Percentiles rank a stretch among this genome's conserved stretches.
phyloP scores from a whole-genome alignment of 257 asterid species.

The Salvia hispanica region DNA sequence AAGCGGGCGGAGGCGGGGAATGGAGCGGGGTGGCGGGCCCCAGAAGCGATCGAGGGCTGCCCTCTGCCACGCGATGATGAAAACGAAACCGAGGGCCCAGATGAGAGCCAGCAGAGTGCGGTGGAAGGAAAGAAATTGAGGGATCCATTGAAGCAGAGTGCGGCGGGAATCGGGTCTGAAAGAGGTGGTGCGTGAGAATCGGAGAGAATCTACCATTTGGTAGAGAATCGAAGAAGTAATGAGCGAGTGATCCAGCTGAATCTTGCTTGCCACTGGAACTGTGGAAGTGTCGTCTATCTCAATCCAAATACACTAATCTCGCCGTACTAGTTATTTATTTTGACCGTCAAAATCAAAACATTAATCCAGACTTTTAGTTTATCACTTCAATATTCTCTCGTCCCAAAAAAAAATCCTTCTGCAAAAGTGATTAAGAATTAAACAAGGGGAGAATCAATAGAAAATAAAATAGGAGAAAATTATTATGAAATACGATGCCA shows the following conservation, averaged over 20 bases:
- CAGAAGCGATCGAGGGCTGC: conserved; percentile 55
- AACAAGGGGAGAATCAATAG: too few relatives aligned
- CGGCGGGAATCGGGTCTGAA: conserved; percentile 43
- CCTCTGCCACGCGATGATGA: conserved; percentile 64
- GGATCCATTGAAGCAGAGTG: conserved; percentile 32
- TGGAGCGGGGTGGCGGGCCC: conserved; percentile 48
- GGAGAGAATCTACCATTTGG: conserved; percentile 54
- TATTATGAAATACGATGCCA: too few relatives aligned
- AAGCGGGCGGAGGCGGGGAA: conserved; percentile 67
- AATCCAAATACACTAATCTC: too few relatives aligned
- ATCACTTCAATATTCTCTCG: too few relatives aligned
- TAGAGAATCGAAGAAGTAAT: neutral
- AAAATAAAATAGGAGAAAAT: too few relatives aligned
- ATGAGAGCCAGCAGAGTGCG: conserved; percentile 52
- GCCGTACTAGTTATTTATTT: too few relatives aligned
- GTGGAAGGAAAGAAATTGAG: conserved; percentile 42
- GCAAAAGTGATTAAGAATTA: too few relatives aligned
- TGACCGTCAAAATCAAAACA: too few relatives aligned
- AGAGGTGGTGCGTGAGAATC: conserved; percentile 45
- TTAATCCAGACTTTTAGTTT: too few relatives aligned
- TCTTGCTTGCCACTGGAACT: neutral
- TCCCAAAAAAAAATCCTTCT: too few relatives aligned
- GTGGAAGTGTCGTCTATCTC: too few relatives aligned
- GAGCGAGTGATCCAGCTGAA: neutral
- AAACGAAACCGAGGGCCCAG: conserved; percentile 76